Percentiles rank a stretch among this genome's conserved stretches.
phyloP scores from a whole-genome alignment of 2,329 filamentous ascomycete genomes.

The Pyrenochaeta sp. region DNA sequence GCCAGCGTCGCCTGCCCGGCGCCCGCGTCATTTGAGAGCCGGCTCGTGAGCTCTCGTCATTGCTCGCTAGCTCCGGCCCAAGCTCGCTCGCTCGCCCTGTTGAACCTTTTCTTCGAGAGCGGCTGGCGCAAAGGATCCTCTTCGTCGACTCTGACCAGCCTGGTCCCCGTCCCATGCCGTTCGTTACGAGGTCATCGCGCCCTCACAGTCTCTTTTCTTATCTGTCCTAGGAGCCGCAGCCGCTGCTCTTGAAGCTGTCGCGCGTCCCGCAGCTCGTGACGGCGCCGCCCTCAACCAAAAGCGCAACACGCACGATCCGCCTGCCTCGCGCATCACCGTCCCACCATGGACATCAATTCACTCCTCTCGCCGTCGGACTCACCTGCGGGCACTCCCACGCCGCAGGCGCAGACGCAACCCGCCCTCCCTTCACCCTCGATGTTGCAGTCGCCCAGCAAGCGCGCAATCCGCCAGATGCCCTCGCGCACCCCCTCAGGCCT shows the following conservation, averaged over 20 bases:
- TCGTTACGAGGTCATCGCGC: conserved; percentile 20
- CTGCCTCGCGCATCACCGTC: conserved; percentile 6
- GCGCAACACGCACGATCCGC: conserved; percentile 1
- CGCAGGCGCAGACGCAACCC: conserved; percentile 37
- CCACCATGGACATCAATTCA: conserved; percentile 58
- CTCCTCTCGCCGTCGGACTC: conserved; percentile 58
- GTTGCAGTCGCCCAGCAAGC: conserved; percentile 40
- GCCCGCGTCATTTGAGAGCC: conserved; percentile 11
- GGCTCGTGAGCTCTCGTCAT: conserved; percentile 23
- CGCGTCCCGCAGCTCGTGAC: too few species aligned
- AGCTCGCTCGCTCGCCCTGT: conserved; percentile 28
- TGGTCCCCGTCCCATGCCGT: conserved; percentile 30
- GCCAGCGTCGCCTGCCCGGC: conserved; percentile 4
- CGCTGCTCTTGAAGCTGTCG: too few species aligned
- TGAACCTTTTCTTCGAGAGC: conserved; percentile 35
- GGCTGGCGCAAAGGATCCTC: conserved; percentile 16
- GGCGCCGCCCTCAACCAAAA: too few species aligned
- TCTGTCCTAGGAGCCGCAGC: conserved; percentile 19
- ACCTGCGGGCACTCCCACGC: conserved; percentile 47
- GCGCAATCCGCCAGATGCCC: conserved; percentile 41
- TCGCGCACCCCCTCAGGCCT: conserved; percentile 53
- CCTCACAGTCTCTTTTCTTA: conserved; percentile 20
- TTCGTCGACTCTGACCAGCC: conserved; percentile 20
- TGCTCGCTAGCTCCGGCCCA: conserved; percentile 31
- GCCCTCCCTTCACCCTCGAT: conserved; percentile 34